phyloP scores from a whole-genome alignment of 768 basidiomycete species.

The Pleurotus sapidus region DNA sequence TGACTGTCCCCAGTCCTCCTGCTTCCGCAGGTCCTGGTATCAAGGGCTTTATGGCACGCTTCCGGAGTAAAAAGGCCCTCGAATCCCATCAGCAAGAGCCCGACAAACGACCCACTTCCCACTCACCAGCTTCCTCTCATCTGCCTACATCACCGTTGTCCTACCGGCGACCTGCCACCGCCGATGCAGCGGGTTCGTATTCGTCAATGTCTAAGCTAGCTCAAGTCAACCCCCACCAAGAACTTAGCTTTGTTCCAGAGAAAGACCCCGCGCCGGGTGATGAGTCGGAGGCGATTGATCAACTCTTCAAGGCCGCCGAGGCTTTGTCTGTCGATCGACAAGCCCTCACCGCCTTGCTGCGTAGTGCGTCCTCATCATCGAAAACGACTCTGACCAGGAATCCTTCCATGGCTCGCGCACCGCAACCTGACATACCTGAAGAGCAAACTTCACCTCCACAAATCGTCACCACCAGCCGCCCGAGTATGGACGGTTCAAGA shows the following conservation, averaged over 20 bases:
- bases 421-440: conserved; percentile 24
- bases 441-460: conserved; percentile 14
- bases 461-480: conserved; percentile 19
- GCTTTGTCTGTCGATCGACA: conserved; percentile 73
- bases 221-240: conserved; percentile 1
- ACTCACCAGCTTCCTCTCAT: conserved; percentile 23
- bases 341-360: conserved; percentile 67
- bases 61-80: conserved; percentile 47
- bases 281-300: conserved; percentile 58
- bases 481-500: conserved; percentile 16
- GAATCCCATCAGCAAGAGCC: conserved; percentile 25
- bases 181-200: conserved; percentile 5
- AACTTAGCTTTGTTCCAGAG: conserved; percentile 20
- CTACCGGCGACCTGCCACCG: conserved; percentile 19
- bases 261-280: conserved; percentile 18
- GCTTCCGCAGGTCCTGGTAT: conserved; percentile 71
- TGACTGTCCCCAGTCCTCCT: conserved; percentile 58
- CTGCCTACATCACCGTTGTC: conserved; percentile 31
- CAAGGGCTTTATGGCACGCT: conserved; percentile 80
- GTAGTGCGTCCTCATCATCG: conserved; percentile 50
- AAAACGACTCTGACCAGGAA: conserved; percentile 42
- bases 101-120: conserved; percentile 25
- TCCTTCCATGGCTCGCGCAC: conserved; percentile 32
- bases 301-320: conserved; percentile 73
- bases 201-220: conserved; percentile 13